phyloP scores from a whole-genome alignment of 805 yeast species.

The Monosporozyma unispora region DNA sequence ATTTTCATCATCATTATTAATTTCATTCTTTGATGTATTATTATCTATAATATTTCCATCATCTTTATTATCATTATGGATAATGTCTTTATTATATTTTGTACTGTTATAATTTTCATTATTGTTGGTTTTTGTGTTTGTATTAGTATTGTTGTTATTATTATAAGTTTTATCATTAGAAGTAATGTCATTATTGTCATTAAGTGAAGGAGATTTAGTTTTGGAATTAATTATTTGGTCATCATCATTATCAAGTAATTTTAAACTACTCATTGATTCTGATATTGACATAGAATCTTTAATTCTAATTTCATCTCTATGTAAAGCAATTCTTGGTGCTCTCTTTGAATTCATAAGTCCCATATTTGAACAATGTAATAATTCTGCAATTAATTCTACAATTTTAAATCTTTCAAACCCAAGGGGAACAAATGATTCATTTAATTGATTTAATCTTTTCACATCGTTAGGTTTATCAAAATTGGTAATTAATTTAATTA shows the following conservation, averaged over 20 bases:
- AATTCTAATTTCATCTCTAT: conserved; percentile 60
- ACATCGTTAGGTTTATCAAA: conserved; percentile 11
- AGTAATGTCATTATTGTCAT: conserved; percentile 1
- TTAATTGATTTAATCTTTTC: conserved; percentile 51
- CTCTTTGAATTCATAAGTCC: conserved; percentile 69
- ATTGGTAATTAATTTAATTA: conserved; percentile 15
- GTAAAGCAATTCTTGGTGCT: conserved; percentile 56
- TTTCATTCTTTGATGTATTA: conserved; percentile 4
- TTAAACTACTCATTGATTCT: neutral
- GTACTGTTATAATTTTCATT: neutral
- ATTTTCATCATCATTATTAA: neutral
- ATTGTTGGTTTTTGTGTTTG: neutral
- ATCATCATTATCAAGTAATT: conserved; percentile 1
- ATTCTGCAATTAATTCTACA: conserved; percentile 85
- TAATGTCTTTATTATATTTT: neutral
- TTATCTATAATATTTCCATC: conserved; percentile 6
- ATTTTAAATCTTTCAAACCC: conserved; percentile 88
- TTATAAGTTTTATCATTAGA: conserved; percentile 2
- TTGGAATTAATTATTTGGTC: neutral
- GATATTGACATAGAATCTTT: neutral
- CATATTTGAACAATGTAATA: conserved; percentile 94
- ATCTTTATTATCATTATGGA: conserved; percentile 5
- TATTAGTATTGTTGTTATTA: neutral
- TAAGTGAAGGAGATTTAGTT: neutral
- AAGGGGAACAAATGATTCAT: conserved; percentile 52